Percentiles rank a stretch among this genome's conserved stretches.
These are phyloP conservation scores for Rhodotorula sp. DNA, from an alignment of 1,284 basidiomycete genomes.

Conservation along the genomic window DNA sequence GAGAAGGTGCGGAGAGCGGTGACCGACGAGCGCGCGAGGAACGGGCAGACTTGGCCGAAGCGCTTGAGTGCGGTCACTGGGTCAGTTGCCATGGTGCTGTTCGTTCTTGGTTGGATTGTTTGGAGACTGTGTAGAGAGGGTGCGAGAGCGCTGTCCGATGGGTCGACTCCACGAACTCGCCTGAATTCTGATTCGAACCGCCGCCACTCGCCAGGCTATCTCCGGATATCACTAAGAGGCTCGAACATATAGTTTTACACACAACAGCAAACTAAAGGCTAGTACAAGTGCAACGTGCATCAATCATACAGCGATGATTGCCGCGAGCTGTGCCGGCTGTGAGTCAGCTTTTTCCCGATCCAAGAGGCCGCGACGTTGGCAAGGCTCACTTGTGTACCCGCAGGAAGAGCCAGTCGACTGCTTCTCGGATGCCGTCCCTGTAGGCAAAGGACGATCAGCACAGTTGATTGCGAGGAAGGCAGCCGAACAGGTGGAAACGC, in stretches of 20 bases:
- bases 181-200: not conserved
- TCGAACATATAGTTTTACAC: not conserved
- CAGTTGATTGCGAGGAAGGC: not conserved
- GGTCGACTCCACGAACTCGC: no score
- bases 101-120: not conserved
- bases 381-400: conserved; percentile 39
- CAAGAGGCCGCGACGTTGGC: not conserved
- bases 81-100: not conserved
- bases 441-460: not conserved
- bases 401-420: conserved; percentile 83
- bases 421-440: conserved; percentile 82
- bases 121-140: not conserved
- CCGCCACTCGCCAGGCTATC: not conserved
- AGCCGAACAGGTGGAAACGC: conserved; percentile 46
- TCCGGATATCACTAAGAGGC: no score
- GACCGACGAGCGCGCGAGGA: conserved; percentile 27
- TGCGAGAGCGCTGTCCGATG: not conserved
- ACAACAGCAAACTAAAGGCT: no score
- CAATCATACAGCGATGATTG: conserved; percentile 6
- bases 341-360: not conserved
- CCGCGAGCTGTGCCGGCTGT: conserved; percentile 6
- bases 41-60: conserved; percentile 37
- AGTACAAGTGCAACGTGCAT: no score
- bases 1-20: conserved; percentile 22
- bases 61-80: conserved; percentile 23